Base-by-base conservation (phyloP, 2,329 filamentous ascomycete genomes). In the Colletotrichum lupini region DNA sequence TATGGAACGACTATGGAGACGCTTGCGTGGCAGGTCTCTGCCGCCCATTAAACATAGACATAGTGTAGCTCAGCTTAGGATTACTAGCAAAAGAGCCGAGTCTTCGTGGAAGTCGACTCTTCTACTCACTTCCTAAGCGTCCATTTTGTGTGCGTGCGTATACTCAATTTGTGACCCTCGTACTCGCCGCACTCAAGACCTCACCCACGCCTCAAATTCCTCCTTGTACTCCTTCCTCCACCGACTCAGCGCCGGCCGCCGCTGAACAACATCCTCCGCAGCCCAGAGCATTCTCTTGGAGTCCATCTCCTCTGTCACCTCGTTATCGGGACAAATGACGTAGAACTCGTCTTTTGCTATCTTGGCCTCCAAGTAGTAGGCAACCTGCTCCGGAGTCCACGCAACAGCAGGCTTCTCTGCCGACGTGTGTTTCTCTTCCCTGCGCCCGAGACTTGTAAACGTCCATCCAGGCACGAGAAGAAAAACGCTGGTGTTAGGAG, bases 391-490 rank as follows among this genome's bases (percentile, higher is more conserved):
- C 0, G 93, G 86, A 49, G 85, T 84, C 95, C 94, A 97, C 0
- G 94, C 92, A 1, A 93, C 94, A 0, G 83, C 86, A 0, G 93
- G 93, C 81, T 96, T 97, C 66, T 87, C 84, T 30, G 82, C 81
- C 60, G 85, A 81, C 52, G 84, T 30, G 78, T 16, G 37, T 3
- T 19, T 14, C 16, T 42, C 16, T 42, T 19, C 14, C 80, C 74
- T 5, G 79, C 80, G 4, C 82, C 85, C 89, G 22, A 97, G 77
- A 0, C 90, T 91, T 0, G 95, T 97, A 80, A 91, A 95, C 0
- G 93, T 95, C 94, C 94, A 97, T 0, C 94, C 94, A 0, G 95
- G 94, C 0, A 97, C 89, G 0, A 97, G 87, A 1, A 97, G 83
- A 79, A 97, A 94, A 1, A 95, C 94, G 2, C 82, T 86, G 0